Conservation (phyloP, 192 early-diverging fungal genomes). For the Backusella parvicylindrica region DNA sequence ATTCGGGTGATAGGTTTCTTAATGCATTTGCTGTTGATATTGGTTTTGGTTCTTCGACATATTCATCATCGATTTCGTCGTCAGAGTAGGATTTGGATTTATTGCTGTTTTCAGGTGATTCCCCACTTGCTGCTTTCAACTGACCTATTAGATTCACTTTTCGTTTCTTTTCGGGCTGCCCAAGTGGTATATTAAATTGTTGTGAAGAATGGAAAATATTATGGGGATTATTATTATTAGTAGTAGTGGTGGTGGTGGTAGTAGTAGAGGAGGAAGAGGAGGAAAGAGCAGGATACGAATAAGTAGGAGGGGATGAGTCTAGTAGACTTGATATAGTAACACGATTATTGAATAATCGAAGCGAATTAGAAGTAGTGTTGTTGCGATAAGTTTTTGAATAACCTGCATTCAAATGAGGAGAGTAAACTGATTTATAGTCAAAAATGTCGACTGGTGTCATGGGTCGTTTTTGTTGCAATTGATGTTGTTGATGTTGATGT, state of each 20-base stretch:
- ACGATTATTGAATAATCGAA: neutral
- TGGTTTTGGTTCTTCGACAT: neutral
- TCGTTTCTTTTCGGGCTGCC: neutral
- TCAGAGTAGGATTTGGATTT: neutral
- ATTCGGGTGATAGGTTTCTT: neutral
- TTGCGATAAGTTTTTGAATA: neutral
- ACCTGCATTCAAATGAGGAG: neutral
- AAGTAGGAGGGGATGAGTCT: neutral
- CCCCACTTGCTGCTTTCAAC: neutral
- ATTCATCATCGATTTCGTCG: neutral
- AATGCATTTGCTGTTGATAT: neutral
- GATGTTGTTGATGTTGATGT: conserved; percentile 1
- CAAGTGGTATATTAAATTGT: neutral
- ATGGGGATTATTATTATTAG: neutral
- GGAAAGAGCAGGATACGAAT: neutral
- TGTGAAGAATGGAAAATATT: neutral
- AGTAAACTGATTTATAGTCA: neutral
- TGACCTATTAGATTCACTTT: neutral
- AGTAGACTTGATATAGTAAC: neutral
- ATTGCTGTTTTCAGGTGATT: neutral
- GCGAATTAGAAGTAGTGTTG: neutral
- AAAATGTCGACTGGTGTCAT: neutral
- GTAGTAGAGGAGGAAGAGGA: neutral
- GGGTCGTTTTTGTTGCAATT: neutral
- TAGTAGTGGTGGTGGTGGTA: neutral